A percentile compares a stretch with the other conserved stretches of the same genome.
Evolutionary conservation across 1,284 basidiomycete species (phyloP).

Genomic region (Leccinum laetum): DNA sequence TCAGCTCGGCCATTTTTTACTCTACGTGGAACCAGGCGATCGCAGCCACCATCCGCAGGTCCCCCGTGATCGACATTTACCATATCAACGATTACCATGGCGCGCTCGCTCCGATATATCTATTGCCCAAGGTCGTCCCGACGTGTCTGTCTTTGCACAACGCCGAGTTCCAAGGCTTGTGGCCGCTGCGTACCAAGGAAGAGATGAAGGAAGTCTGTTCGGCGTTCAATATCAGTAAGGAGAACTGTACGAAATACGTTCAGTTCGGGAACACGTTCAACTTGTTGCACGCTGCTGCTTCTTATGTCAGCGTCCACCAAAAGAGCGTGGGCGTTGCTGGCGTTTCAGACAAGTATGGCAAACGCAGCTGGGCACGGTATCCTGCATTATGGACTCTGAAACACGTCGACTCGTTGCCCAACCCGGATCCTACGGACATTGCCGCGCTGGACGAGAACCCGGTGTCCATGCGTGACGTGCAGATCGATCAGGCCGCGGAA

Average conservation of each 20-base stretch:
- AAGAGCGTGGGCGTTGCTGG: conserved; percentile 92
- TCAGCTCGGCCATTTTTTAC: conserved; percentile 95
- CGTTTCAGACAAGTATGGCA: conserved; percentile 96
- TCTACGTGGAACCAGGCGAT: conserved; percentile 98
- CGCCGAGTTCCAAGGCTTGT: conserved; percentile 94
- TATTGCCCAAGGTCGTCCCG: conserved; percentile 87
- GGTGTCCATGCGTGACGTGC: conserved; percentile 67
- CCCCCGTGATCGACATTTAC: conserved; percentile 87
- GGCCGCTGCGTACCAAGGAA: conserved; percentile 93
- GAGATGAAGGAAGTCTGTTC: conserved; percentile 98
- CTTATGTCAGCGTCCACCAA: conserved; percentile 89
- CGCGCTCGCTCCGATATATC: conserved; percentile 85
- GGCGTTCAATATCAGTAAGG: conserved; percentile 95
- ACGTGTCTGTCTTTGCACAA: conserved; percentile 94
- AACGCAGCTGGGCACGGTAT: conserved; percentile 93
- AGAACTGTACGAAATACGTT: conserved; percentile 92
- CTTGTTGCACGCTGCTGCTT: conserved; percentile 87
- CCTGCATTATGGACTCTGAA: conserved; percentile 94
- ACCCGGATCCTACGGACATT: conserved; percentile 92
- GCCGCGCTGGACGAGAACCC: conserved; percentile 85
- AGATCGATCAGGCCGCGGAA: conserved; percentile 82
- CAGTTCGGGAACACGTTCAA: conserved; percentile 98
- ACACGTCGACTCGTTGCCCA: conserved; percentile 92
- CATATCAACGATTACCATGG: conserved; percentile 93
- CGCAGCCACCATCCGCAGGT: conserved; percentile 82